A percentile compares a stretch with the other conserved stretches of the same genome.
These are phyloP conservation scores for Themeda triandra DNA, from an alignment of 176 grass and related monocot genomes.

Conservation along the genomic window DNA sequence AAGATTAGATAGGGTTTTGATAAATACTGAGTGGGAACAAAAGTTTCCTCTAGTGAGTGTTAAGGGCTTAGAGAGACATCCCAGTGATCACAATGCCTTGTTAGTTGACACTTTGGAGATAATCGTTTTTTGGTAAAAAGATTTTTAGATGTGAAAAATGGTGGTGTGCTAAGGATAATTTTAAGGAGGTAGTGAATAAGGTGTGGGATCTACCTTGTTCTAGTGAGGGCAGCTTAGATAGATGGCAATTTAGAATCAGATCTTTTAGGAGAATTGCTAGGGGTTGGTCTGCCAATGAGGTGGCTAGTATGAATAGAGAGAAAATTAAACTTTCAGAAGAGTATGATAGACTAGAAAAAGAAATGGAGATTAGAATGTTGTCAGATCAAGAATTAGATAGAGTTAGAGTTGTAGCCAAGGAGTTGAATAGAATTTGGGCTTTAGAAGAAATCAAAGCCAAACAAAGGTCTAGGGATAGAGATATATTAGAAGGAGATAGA, in stretches of 20 bases:
- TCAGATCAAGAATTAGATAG: accelerated
- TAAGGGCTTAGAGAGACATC: accelerated
- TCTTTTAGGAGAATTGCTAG: neutral
- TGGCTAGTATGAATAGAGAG: neutral
- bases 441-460: neutral
- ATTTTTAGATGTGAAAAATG: neutral
- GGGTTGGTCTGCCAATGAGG: neutral
- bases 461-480: neutral
- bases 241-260: neutral
- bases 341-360: neutral
- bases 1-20: neutral
- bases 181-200: accelerated
- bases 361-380: accelerated
- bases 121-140: neutral
- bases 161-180: neutral
- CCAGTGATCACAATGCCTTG: neutral
- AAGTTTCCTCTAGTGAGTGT: accelerated
- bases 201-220: accelerated
- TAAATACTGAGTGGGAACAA: accelerated
- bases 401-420: accelerated
- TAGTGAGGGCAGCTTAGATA: accelerated
- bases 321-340: accelerated
- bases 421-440: neutral
- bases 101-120: accelerated
- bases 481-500: neutral